These are phyloP conservation scores for Chenopodium berlandieri DNA, from an alignment of 148 eudicot species.

Conservation along the genomic window DNA sequence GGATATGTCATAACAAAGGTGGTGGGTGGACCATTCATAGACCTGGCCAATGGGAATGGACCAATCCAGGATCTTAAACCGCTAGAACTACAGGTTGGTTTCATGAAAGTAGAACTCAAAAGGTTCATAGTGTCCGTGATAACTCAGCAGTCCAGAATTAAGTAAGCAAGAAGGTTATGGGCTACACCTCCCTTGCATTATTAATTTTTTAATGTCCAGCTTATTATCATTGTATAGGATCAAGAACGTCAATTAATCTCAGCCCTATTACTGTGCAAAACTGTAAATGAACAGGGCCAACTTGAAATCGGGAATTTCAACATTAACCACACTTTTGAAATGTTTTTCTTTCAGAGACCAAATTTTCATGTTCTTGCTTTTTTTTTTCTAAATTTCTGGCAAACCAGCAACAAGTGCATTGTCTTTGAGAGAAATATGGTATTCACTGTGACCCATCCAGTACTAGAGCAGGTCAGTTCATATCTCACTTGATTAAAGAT, in stretches of 20 bases:
- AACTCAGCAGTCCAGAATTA: background rate
- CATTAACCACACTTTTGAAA: background rate
- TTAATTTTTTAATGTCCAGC: background rate
- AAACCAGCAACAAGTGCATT: background rate
- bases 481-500: background rate
- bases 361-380: background rate
- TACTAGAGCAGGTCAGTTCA: background rate
- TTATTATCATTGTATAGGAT: background rate
- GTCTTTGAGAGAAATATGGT: background rate
- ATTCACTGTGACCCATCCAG: background rate
- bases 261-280: background rate
- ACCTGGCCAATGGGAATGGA: background rate
- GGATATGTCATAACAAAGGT: background rate
- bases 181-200: background rate
- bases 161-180: background rate
- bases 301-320: background rate
- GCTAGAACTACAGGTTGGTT: background rate
- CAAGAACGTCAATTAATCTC: background rate
- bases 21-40: background rate
- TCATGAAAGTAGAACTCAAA: background rate
- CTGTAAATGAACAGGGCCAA: background rate
- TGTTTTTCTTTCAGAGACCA: background rate
- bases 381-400: background rate
- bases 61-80: background rate
- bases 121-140: too few relatives aligned